These are phyloP conservation scores for Vanrija sp. DNA, from an alignment of 1,284 basidiomycete species.

Conservation along the genomic window DNA sequence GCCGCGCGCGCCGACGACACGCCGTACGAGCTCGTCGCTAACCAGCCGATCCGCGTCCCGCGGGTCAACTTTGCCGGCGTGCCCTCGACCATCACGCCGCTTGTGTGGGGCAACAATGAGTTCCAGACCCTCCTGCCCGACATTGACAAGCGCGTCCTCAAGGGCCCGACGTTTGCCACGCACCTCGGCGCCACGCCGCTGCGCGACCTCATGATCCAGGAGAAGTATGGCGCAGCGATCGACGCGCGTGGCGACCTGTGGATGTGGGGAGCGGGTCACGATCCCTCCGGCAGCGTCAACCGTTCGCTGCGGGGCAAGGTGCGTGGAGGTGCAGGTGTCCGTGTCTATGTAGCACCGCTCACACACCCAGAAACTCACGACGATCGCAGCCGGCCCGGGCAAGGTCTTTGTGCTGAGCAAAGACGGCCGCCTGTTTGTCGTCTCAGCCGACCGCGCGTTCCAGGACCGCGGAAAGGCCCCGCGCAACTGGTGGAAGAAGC, in stretches of 20 bases:
- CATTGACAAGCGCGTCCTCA: slow-evolving; percentile 21
- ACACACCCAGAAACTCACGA: slow-evolving; percentile 60
- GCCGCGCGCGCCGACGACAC: slow-evolving; percentile 10
- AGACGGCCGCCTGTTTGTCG: slow-evolving; percentile 67
- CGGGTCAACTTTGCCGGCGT: slow-evolving; percentile 1
- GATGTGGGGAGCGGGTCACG: slow-evolving; percentile 73
- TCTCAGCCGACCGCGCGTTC: slow-evolving; percentile 55
- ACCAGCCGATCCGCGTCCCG: not conserved
- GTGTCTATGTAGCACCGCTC: not conserved
- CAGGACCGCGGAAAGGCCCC: slow-evolving; percentile 30
- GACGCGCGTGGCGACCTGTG: slow-evolving; percentile 82
- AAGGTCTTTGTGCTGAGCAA: slow-evolving; percentile 66
- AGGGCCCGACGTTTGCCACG: slow-evolving; percentile 32
- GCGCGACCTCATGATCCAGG: slow-evolving; percentile 69
- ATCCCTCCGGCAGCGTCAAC: slow-evolving; percentile 49
- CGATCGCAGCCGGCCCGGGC: slow-evolving; percentile 56
- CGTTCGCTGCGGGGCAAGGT: slow-evolving; percentile 65
- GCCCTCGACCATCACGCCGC: slow-evolving; percentile 26
- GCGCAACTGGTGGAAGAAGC: slow-evolving; percentile 31
- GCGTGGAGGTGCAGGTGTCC: slow-evolving; percentile 20
- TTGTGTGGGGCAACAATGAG: slow-evolving; percentile 44
- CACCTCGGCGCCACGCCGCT: slow-evolving; percentile 54
- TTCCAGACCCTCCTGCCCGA: slow-evolving; percentile 34
- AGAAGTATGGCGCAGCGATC: slow-evolving; percentile 73
- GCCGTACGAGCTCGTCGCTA: not conserved